Evolutionary conservation across 2,329 filamentous ascomycete genomes (phyloP), one percentile per base, ranked within the genome.

Genomic region (Paecilomyces niveus): DNA sequence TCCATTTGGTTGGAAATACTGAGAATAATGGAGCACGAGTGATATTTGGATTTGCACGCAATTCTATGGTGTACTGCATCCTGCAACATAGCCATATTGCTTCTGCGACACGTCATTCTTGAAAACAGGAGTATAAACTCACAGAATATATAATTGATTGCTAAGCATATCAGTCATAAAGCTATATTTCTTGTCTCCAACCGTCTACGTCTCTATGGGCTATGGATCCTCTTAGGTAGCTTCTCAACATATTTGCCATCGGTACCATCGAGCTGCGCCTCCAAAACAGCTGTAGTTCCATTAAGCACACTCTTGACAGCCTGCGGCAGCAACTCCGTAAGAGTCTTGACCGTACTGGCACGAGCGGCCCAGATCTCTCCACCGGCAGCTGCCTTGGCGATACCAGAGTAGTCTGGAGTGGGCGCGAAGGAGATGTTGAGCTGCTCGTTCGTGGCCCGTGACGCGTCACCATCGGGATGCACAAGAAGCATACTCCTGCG

Each of bases 351-450:
- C 4, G 80, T 85, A 1, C 79, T 77, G 1, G 85, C 85, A 59
- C 80, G 77, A 5, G 78, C 84, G 3, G 85, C 84, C 83, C 85
- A 88, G 2, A 85, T 67, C 55, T 84, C 76, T 0, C 85, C 85
- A 6, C 85, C 85, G 0, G 81, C 80, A 0, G 86, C 85, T 5
- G 86, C 86, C 69, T 83, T 85, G 0, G 86, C 86, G 61, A 89
- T 88, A 0, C 86, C 86, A 0, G 84, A 76, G 66, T 88, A 89
- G 62, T 89, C 86, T 0, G 86, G 86, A 0, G 83, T 83, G 0
- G 86, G 86, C 1, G 78, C 80, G 65, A 89, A 88, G 0, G 80
- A 83, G 62, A 89, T 88, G 63, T 89, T 88, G 39, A 89, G 70
- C 53, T 86, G 85, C 60, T 84, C 81, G 60, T 88, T 88, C 49